A percentile compares a stretch with the other conserved stretches of the same genome.
Conservation (phyloP, 2,329 filamentous ascomycete species). For the Sporothrix protearum region DNA sequence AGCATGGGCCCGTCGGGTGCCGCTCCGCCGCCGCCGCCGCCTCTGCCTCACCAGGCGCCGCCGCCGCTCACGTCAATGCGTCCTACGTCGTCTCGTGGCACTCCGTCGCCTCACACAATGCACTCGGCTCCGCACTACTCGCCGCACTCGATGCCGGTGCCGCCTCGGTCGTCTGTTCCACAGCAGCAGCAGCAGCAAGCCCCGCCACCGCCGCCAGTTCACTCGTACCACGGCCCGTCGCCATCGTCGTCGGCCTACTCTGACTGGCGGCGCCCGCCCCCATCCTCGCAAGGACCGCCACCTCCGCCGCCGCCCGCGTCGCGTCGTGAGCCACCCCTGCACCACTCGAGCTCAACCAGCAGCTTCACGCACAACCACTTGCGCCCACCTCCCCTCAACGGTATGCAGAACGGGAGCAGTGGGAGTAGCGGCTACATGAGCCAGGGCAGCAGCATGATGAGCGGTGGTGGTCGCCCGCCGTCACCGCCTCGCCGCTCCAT, state of each 20-base stretch:
- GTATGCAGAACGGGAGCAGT: conserved; percentile 25
- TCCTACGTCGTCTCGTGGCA: conserved; percentile 20
- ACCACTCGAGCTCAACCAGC: conserved; percentile 15
- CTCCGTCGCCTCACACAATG: conserved; percentile 17
- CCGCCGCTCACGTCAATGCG: conserved; percentile 25
- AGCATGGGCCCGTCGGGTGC: background rate
- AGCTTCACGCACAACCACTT: conserved; percentile 28
- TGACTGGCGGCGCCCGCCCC: conserved; percentile 24
- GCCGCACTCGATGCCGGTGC: conserved; percentile 16
- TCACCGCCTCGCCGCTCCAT: conserved; percentile 45
- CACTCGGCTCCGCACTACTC: conserved; percentile 20
- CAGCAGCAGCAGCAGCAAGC: background rate
- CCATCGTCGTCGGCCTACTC: conserved; percentile 20
- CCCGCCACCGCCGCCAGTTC: conserved; percentile 11
- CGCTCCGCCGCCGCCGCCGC: conserved; percentile 23
- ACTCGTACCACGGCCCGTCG: conserved; percentile 19
- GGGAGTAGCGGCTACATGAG: conserved; percentile 16
- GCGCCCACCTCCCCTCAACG: conserved; percentile 25
- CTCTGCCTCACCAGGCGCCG: conserved; percentile 22
- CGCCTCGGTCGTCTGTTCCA: conserved; percentile 3
- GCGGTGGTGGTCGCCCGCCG: conserved; percentile 42
- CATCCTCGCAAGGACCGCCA: background rate
- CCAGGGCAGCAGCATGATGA: conserved; percentile 32
- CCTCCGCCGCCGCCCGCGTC: background rate
- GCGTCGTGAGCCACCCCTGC: conserved; percentile 23